These are phyloP conservation scores for Przewalskia tangutica DNA, from an alignment of 257 asterid genomes.

Conservation along the genomic window DNA sequence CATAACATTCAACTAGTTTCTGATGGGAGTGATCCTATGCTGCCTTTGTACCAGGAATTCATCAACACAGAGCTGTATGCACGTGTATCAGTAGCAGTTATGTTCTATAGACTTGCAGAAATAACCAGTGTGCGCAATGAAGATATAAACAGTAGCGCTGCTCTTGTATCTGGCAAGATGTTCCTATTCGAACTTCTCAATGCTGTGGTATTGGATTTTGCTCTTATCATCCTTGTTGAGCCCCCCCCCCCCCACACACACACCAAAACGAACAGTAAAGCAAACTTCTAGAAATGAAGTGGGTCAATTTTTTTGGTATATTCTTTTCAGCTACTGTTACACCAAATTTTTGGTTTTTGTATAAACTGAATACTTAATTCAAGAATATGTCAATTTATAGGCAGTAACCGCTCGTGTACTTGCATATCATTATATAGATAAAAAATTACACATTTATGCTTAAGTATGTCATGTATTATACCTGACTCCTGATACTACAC, in stretches of 20 bases:
- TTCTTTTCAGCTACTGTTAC: not conserved
- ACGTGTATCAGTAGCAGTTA: slow-evolving; percentile 87
- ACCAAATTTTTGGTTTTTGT: not conserved
- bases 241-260: not conserved
- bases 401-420: not conserved
- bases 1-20: not conserved
- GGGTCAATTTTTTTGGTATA: not conserved
- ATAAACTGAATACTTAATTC: not conserved
- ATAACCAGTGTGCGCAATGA: slow-evolving; percentile 29
- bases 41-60: slow-evolving; percentile 50
- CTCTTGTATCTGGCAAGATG: slow-evolving; percentile 58
- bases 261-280: not conserved
- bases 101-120: slow-evolving; percentile 71
- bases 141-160: slow-evolving; percentile 22
- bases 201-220: slow-evolving; percentile 42
- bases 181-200: slow-evolving; percentile 79
- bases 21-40: slow-evolving; percentile 7
- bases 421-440: not conserved
- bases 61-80: slow-evolving; percentile 94
- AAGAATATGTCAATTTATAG: not conserved
- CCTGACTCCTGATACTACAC: not conserved
- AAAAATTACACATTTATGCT: not conserved
- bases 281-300: not conserved
- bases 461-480: not conserved
- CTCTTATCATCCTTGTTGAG: not conserved